Evolutionary conservation across 306 rosid species (phyloP).

Genomic region (Cicer cuneatum): DNA sequence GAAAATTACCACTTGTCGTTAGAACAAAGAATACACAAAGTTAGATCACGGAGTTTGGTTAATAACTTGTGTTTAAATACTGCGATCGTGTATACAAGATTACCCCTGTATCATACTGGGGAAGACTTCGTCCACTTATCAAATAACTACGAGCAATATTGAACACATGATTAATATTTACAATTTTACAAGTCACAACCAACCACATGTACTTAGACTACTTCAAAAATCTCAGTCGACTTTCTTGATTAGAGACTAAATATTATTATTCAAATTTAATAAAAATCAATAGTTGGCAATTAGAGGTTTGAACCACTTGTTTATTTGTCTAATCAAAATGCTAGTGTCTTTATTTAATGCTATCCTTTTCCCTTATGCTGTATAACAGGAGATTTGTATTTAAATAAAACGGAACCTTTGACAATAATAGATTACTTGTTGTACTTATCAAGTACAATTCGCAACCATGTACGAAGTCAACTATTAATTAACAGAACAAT

Average conservation of each 20-base stretch:
- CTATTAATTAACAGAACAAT: slow-evolving; percentile 23
- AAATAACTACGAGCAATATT: too few relatives aligned
- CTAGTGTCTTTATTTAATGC: slow-evolving; percentile 17
- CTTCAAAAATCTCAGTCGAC: too few relatives aligned
- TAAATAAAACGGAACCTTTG: slow-evolving; percentile 10
- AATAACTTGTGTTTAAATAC: too few relatives aligned
- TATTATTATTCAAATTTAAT: not conserved
- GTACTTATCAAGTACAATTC: slow-evolving; percentile 12
- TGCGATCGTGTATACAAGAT: too few relatives aligned
- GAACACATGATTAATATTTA: not conserved
- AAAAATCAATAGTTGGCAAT: not conserved
- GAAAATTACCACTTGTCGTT: not conserved
- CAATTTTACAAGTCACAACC: not conserved
- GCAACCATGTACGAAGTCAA: slow-evolving; percentile 33
- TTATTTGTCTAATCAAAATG: slow-evolving; percentile 7
- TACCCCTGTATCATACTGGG: too few relatives aligned
- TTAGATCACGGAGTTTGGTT: too few relatives aligned
- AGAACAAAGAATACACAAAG: too few relatives aligned
- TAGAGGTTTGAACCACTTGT: slow-evolving; percentile 30
- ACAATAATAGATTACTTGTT: slow-evolving; percentile 21
- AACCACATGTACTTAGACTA: slow-evolving; percentile 2
- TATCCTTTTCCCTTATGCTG: slow-evolving; percentile 33
- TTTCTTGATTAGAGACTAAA: slow-evolving; percentile 22
- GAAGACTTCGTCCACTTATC: too few relatives aligned
- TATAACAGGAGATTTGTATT: not conserved